Base-by-base conservation (phyloP, 108 stramenopile species). In the Pseudonitzschia pungens region DNA sequence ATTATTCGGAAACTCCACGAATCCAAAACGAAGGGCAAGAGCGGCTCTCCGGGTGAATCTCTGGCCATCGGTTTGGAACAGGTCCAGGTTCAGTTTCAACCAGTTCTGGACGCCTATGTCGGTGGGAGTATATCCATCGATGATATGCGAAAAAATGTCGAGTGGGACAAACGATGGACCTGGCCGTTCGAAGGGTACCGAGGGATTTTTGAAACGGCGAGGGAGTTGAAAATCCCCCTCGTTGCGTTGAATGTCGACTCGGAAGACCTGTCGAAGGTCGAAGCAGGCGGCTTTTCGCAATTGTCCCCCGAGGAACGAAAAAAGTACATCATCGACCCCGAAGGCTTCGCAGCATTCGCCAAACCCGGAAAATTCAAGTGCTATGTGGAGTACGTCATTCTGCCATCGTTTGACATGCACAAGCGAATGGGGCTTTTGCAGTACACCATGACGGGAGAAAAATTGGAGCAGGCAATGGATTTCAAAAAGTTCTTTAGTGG, bases 181-280 rank as follows among this genome's bases (percentile, higher is more conserved):
- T 89, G 89, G 89, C 78, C 89, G 15, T 89, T 84, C 73, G 83
- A 87, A 6, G 57, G 27, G n/a, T 89, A 89, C 64, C 45, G 42
- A 4, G 80, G 81, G 0, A 63, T 89, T 16, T 87, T 89, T 72
- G 69, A 76, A 50, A 55, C 69, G 18, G 84, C 84, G 27, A 70
- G 76, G 33, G 68, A 81, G 67, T 55, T 74, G 14, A 69, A 75
- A 12, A 84, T 89, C 45, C 81, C 81, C 6, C 56, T 89, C n/a
- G 64, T 89, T 32, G 89, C 89, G 9, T 28, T 89, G 31, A 89
- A 89, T 67, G 86, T 85, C 14, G 67, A 89, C 58, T 85, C 84
- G 5, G 89, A 89, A 81, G 86, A 87, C 75, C 69, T 89, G 24
- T 64, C 65, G 22, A n/a, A 69, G 16, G 86, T 89, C 0, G 89